Evolutionary conservation across 371 early-diverging fungal genomes (phyloP).

Genomic region (Mortierella sp.): DNA sequence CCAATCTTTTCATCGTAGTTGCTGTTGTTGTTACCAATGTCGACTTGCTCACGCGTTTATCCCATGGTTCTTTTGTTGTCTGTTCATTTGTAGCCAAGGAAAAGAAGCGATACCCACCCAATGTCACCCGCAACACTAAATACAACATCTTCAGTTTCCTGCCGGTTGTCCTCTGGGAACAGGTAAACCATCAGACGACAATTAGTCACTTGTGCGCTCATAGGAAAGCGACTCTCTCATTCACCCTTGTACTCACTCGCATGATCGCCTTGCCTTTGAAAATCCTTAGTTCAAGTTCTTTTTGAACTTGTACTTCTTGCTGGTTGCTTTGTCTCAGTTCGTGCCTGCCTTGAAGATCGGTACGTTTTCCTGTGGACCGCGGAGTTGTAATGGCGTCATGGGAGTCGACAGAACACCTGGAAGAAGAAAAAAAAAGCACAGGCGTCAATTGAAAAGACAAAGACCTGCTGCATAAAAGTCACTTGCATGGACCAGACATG

Average conservation of each 20-base stretch:
- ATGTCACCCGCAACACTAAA: slow-evolving; percentile 97
- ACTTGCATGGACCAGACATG: neutral
- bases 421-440: slow-evolving; percentile 12
- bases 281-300: slow-evolving; percentile 92
- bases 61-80: neutral
- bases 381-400: slow-evolving; percentile 12
- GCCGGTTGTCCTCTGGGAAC: slow-evolving; percentile 94
- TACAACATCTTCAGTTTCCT: slow-evolving; percentile 94
- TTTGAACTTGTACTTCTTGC: slow-evolving; percentile 97
- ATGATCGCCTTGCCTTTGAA: neutral
- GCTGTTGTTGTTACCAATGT: neutral
- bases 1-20: no score
- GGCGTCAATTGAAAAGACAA: neutral
- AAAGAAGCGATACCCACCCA: slow-evolving; percentile 80
- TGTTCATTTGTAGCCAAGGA: slow-evolving; percentile 61
- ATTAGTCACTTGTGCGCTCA: neutral
- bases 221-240: neutral
- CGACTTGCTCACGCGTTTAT: slow-evolving; percentile 4
- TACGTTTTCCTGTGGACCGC: slow-evolving; percentile 39
- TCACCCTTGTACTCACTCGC: neutral
- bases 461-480: slow-evolving; percentile 2
- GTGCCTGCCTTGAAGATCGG: slow-evolving; percentile 91
- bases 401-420: neutral
- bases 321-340: slow-evolving; percentile 96
- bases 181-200: slow-evolving; percentile 66